A percentile compares a stretch with the other conserved stretches of the same genome.
phyloP scores from a whole-genome alignment of 768 basidiomycete genomes.

The Tephrocybe sp. region DNA sequence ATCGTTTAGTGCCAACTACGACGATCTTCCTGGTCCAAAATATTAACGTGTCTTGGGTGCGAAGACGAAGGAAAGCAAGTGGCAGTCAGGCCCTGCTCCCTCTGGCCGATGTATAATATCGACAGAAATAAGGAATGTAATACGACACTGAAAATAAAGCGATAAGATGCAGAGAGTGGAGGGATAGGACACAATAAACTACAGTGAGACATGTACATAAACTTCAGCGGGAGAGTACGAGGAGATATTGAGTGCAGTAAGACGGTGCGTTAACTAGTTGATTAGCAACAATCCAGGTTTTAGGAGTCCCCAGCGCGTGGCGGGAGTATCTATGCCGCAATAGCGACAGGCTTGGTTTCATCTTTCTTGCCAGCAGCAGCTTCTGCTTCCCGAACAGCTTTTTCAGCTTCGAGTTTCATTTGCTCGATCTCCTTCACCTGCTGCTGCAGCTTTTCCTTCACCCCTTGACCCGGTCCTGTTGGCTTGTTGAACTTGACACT shows the following conservation, averaged over 20 bases:
- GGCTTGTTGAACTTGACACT: slow-evolving; percentile 70
- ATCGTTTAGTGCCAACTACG: no score
- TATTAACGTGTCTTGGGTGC: no score
- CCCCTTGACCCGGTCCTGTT: slow-evolving; percentile 31
- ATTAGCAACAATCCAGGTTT: slow-evolving; percentile 7
- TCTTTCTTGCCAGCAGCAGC: slow-evolving; percentile 63
- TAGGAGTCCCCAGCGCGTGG: not conserved
- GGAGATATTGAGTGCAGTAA: not conserved
- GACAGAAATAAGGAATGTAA: no score
- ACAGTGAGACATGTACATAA: slow-evolving; percentile 26
- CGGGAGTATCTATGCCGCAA: slow-evolving; percentile 33
- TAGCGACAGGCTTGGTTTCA: slow-evolving; percentile 50
- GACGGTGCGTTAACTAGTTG: not conserved
- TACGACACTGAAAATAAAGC: slow-evolving; percentile 15
- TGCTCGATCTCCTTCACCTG: slow-evolving; percentile 68
- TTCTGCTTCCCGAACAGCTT: slow-evolving; percentile 66
- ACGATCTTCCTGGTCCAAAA: no score
- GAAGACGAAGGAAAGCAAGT: no score
- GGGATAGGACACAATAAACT: slow-evolving; percentile 18
- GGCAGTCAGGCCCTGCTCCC: no score
- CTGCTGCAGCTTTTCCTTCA: slow-evolving; percentile 48
- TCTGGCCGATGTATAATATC: no score
- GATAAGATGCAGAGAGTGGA: slow-evolving; percentile 12
- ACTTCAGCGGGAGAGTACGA: slow-evolving; percentile 3
- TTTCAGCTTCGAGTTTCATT: slow-evolving; percentile 60